phyloP scores from a whole-genome alignment of 2,329 filamentous ascomycete genomes.

The Botrytis paeoniae region DNA sequence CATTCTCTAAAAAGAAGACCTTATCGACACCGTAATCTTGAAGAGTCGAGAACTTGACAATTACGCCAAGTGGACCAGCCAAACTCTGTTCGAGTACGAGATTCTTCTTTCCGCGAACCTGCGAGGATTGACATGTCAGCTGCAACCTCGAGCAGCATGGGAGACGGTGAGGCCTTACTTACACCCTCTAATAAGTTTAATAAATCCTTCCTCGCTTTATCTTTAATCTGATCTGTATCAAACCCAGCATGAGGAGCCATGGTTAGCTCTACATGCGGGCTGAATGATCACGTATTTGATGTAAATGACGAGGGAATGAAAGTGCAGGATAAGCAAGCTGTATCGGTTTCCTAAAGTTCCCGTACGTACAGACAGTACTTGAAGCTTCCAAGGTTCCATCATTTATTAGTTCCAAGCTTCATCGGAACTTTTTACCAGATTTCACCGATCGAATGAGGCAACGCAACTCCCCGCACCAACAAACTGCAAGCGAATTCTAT shows the following conservation, averaged over 20 bases:
- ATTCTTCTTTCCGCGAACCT: slow-evolving; percentile 99
- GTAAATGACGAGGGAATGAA: slow-evolving; percentile 6
- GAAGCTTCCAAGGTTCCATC: neutral
- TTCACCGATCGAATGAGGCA: slow-evolving; percentile 13
- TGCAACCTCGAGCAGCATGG: slow-evolving; percentile 25
- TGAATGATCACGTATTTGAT: slow-evolving; percentile 20
- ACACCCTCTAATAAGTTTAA: slow-evolving; percentile 91
- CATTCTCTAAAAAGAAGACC: slow-evolving; percentile 94
- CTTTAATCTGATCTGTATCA: slow-evolving; percentile 71
- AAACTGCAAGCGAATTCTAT: slow-evolving; percentile 14
- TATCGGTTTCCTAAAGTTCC: slow-evolving; percentile 23
- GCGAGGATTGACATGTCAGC: slow-evolving; percentile 36
- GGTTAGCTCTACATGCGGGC: slow-evolving; percentile 50
- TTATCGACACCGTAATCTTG: slow-evolving; percentile 98
- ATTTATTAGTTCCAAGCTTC: slow-evolving; percentile 6
- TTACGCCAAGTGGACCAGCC: slow-evolving; percentile 82
- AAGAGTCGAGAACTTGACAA: slow-evolving; percentile 92
- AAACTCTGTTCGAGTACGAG: slow-evolving; percentile 88
- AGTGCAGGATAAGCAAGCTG: neutral
- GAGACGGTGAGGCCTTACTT: slow-evolving; percentile 51
- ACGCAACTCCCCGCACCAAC: slow-evolving; percentile 3
- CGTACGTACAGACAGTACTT: slow-evolving; percentile 21
- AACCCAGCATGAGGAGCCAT: slow-evolving; percentile 72
- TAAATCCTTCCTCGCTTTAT: slow-evolving; percentile 83
- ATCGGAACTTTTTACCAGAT: slow-evolving; percentile 8